Percentiles rank a stretch among this genome's conserved stretches.
Evolutionary conservation across 2,329 filamentous ascomycete genomes (phyloP).

Genomic region (Diaporthe capsici): DNA sequence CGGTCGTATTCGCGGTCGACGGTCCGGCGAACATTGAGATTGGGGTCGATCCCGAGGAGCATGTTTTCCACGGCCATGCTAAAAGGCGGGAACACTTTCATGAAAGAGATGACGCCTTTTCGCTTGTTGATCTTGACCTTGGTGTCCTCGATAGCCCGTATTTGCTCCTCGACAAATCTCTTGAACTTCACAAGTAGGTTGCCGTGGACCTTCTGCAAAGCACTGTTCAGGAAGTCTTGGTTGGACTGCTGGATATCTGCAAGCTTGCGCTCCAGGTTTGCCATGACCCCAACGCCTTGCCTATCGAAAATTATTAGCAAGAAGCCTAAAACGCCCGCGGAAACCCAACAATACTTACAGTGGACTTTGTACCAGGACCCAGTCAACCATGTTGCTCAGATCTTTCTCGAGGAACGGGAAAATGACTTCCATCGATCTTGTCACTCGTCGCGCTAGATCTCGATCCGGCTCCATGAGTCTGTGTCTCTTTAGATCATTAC

Average conservation of each 20-base stretch:
- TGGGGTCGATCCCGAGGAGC: conserved; percentile 71
- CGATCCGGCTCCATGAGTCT: conserved; percentile 91
- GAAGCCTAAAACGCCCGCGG: neutral
- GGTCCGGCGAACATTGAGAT: conserved; percentile 77
- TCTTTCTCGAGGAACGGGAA: conserved; percentile 87
- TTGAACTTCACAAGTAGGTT: conserved; percentile 82
- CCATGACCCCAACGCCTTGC: conserved; percentile 91
- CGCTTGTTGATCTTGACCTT: conserved; percentile 99
- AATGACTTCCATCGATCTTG: conserved; percentile 90
- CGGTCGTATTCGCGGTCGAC: conserved; percentile 91
- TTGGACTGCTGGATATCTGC: conserved; percentile 88
- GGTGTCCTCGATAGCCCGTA: conserved; percentile 95
- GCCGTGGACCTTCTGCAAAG: conserved; percentile 84
- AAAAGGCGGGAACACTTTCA: conserved; percentile 92
- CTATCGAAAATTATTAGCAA: conserved; percentile 56
- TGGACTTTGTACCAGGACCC: conserved; percentile 84
- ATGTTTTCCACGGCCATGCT: conserved; percentile 87
- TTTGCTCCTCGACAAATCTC: conserved; percentile 94
- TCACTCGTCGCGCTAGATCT: conserved; percentile 85
- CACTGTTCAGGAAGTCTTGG: conserved; percentile 87
- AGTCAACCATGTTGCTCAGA: conserved; percentile 84
- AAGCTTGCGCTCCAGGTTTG: conserved; percentile 83
- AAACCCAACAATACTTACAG: conserved; percentile 71
- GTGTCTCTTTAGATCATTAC: conserved; percentile 79
- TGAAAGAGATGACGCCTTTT: conserved; percentile 95